Base-by-base conservation (phyloP, 495 filamentous ascomycete species). In the Pseudotulostoma volvatum region DNA sequence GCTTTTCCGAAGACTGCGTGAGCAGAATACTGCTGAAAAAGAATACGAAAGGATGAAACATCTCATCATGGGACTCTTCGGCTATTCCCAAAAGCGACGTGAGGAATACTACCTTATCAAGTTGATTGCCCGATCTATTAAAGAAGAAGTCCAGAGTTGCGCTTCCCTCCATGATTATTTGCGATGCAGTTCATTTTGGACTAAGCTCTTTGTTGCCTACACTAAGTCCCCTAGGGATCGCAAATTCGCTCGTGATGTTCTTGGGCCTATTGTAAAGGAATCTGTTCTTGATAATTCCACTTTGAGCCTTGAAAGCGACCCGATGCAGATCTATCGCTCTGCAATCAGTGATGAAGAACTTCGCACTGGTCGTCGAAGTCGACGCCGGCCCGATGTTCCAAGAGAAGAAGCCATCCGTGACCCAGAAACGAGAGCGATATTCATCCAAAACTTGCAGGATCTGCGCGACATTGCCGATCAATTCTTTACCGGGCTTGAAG, bases 31-130 rank as follows among this genome's bases (percentile, higher is more conserved):
- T 0, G 64, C 86, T 2, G 90, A 99, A 51, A 92, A 85, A 56
- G 90, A 96, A 45, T 79, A 78, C 48, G 93, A 94, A 56, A 69
- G 82, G 36, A 80, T 94, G 30, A 83, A 94, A 52, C 81, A 84
- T 41, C 60, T 96, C 41, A 87, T 93, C 63, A 94, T 99, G 86
- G 83, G 86, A 4, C 70, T 96, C 16, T 99, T 96, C 47, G 90
- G 90, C 7, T 94, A 95, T 50, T 88, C 90, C 1, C 92, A 96
- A 52, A 99, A 95, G 61, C 70, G 85, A 46, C 69, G 90, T 48
- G 90, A 99, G 48, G 90, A 99, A 46, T 99, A 95, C 54, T 94
- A 96, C 52, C 70, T 99, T 7, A 67, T 99, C 38, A 95, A 88
- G 58, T 70, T 96, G 17, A 77, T 99, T 36, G 68, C 74, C 9